These are phyloP conservation scores for Phoma sp. DNA, from an alignment of 2,329 filamentous ascomycete genomes.

Conservation along the genomic window DNA sequence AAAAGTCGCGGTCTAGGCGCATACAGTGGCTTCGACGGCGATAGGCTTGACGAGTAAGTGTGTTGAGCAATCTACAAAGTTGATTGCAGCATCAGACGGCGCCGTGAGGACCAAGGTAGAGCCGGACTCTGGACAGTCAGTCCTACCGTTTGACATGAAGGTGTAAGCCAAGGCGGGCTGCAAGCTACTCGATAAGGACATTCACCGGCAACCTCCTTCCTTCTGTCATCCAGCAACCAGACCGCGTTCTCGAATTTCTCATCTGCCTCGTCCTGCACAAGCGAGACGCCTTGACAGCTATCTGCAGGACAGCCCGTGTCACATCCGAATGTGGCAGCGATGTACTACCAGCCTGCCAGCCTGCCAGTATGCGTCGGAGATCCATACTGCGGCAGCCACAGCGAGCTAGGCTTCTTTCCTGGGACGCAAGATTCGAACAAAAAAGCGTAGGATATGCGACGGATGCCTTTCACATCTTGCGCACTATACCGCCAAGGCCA, in stretches of 20 bases:
- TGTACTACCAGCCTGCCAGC: not conserved
- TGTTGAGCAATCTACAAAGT: not conserved
- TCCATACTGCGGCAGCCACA: slow-evolving; percentile 1
- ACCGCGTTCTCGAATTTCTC: not conserved
- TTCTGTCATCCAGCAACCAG: not conserved
- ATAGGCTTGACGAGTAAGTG: no score
- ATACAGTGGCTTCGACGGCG: not conserved
- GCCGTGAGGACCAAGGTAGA: not conserved
- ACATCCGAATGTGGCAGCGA: slow-evolving; percentile 2
- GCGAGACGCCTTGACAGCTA: slow-evolving; percentile 8
- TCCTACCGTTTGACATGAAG: not conserved
- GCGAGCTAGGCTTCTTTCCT: not conserved
- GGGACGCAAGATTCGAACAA: not conserved
- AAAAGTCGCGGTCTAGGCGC: not conserved
- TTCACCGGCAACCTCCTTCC: slow-evolving; percentile 4
- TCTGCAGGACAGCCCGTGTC: slow-evolving; percentile 8
- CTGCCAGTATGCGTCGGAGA: not conserved
- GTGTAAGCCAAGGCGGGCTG: not conserved
- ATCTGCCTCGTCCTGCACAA: not conserved
- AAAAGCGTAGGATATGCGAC: not conserved
- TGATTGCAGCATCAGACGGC: not conserved
- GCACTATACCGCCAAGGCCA: not conserved
- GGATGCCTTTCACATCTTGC: not conserved
- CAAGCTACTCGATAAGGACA: slow-evolving; percentile 3
- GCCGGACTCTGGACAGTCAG: no score